Evolutionary conservation across 495 filamentous ascomycete genomes (phyloP), one percentile per base, ranked within the genome.

Genomic region (Aspergillus sclerotioniger): DNA sequence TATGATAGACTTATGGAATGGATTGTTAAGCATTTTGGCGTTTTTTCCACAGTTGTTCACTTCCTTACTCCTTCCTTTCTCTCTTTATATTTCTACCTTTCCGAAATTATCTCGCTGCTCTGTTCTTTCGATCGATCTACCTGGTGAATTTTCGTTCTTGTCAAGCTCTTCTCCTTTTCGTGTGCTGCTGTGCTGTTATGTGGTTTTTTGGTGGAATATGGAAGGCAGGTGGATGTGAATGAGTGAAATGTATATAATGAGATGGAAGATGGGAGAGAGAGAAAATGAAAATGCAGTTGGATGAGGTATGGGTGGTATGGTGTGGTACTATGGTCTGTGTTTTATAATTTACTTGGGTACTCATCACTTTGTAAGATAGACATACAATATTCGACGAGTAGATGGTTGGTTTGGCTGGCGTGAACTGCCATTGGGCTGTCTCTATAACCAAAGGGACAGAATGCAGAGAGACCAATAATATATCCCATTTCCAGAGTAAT

Each of bases 1-100:
- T 62, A 63, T 49, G 61, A 63, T 63, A 63, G 61, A 63, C 57
- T 51, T 58, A 51, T 54, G 48, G 35, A 58, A 51, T 39, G 51
- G 31, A 35, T 51, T 59, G 32, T 47, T 56, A 51, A 58, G 60
- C 60, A 62, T 62, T 55, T 43, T 19, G 60, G 60, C 56, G 60
- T 62, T 59, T 51, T 51, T 29, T 41, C 31, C 41, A 15, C 41
- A 35, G 7, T 52, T 6, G 21, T 56, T n/a, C 32, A 20, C 15
- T 28, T 53, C 21, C 8, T 29, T 25, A 35, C 6, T 19, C 3
- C 15, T 17, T 51, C 3, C 39, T 31, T 25, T 13, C 53, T 19
- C 39, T 50, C 8, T 12, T 48, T 43, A 54, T 49, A 19, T 49
- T 50, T 29, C 12, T 50, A 1, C 7, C 33, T 15, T 37, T 37